These are phyloP conservation scores for Lasiodiplodia theobromae DNA, from an alignment of 2,329 filamentous ascomycete genomes.

Conservation along the genomic window DNA sequence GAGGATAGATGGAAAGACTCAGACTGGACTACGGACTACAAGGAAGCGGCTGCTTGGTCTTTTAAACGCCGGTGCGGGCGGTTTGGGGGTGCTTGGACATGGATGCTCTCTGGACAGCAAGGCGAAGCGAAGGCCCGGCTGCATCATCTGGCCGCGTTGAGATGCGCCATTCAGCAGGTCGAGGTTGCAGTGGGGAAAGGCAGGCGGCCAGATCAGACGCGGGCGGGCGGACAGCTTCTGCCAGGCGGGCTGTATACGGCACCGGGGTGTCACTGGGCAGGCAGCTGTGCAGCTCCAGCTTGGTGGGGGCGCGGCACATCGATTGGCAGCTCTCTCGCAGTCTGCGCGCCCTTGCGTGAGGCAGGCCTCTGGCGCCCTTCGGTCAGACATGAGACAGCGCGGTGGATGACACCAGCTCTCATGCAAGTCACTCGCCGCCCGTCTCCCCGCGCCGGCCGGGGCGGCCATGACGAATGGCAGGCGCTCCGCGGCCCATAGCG, in stretches of 20 bases:
- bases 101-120: conserved; percentile 17
- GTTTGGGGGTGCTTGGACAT: conserved; percentile 13
- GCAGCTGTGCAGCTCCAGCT: conserved; percentile 15
- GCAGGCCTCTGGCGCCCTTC: conserved; percentile 23
- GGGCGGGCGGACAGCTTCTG: conserved; percentile 24
- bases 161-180: conserved; percentile 29
- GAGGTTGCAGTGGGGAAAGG: conserved; percentile 29
- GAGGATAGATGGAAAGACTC: conserved; percentile 5
- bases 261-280: conserved; percentile 28
- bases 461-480: conserved; percentile 28
- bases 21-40: conserved; percentile 21
- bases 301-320: conserved; percentile 28
- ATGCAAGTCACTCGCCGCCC: conserved; percentile 28
- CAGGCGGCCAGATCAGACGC: conserved; percentile 29
- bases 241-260: conserved; percentile 30
- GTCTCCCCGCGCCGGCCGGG: conserved; percentile 24
- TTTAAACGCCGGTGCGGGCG: conserved; percentile 16
- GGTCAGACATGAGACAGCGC: conserved; percentile 30
- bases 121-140: conserved; percentile 24
- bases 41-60: conserved; percentile 23
- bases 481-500: conserved; percentile 14
- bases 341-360: conserved; percentile 26
- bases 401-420: conserved; percentile 27
- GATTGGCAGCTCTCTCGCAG: conserved; percentile 29
- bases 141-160: conserved; percentile 28